These are phyloP conservation scores for Alternaria infectoria DNA, from an alignment of 2,329 filamentous ascomycete species.

Conservation along the genomic window DNA sequence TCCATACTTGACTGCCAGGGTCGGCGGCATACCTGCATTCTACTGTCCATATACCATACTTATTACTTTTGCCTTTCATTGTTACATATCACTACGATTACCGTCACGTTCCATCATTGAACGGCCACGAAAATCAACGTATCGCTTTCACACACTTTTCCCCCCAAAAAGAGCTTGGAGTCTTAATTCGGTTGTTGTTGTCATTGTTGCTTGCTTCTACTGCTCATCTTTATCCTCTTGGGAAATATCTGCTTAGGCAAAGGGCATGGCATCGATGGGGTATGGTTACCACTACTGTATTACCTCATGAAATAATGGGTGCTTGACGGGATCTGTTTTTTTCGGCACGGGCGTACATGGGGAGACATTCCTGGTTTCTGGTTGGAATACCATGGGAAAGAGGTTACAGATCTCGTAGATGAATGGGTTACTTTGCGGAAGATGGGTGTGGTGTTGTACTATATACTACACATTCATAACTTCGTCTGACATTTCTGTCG, in stretches of 20 bases:
- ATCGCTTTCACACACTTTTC: not conserved
- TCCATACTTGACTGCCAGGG: slow-evolving; percentile 8
- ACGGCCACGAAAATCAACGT: not conserved
- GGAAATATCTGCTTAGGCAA: not conserved
- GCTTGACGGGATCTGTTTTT: not conserved
- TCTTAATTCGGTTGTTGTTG: not conserved
- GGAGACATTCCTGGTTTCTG: not conserved
- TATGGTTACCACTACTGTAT: not conserved
- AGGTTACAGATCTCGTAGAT: not conserved
- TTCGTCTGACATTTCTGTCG: not conserved
- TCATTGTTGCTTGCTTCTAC: not conserved
- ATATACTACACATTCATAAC: not conserved
- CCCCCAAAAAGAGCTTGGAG: not conserved
- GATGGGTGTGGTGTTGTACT: not conserved
- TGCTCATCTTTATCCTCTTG: not conserved
- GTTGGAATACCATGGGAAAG: not conserved
- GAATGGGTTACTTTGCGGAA: not conserved
- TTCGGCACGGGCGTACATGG: not conserved
- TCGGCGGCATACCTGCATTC: slow-evolving; percentile 22
- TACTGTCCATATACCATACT: slow-evolving; percentile 37
- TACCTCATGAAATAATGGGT: not conserved
- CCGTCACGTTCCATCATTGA: not conserved
- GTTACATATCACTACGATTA: slow-evolving; percentile 9
- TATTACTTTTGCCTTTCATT: slow-evolving; percentile 3
- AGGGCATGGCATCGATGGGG: not conserved